A percentile compares a stretch with the other conserved stretches of the same genome.
These are phyloP conservation scores for Neltuma alba DNA, from an alignment of 306 rosid genomes.

Conservation along the genomic window DNA sequence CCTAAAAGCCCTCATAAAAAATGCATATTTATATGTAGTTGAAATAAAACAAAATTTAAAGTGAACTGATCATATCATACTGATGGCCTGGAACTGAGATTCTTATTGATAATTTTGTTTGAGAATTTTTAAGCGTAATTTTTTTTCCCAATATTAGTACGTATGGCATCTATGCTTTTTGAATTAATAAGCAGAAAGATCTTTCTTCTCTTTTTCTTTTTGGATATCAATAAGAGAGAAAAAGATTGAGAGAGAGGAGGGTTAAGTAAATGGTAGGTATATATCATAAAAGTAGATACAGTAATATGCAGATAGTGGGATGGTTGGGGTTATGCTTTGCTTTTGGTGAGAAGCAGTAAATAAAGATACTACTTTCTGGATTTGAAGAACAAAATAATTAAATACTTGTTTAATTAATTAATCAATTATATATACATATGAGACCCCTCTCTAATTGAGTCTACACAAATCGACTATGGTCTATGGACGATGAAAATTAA, in stretches of 20 bases:
- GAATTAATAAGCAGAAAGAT: constrained; percentile 7
- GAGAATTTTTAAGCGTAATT: not conserved
- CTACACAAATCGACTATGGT: not conserved
- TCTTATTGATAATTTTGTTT: not conserved
- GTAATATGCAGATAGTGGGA: constrained; percentile 20
- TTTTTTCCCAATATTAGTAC: not conserved
- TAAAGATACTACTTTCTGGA: not conserved
- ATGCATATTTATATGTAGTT: not conserved
- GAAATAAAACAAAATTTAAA: constrained; percentile 18
- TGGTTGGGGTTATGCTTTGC: constrained; percentile 19
- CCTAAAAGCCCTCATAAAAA: not conserved
- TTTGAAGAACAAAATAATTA: not conserved
- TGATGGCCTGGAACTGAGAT: not conserved
- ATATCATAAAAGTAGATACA: constrained; percentile 27
- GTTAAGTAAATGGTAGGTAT: constrained; percentile 1
- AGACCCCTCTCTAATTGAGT: not conserved
- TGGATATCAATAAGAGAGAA: not conserved
- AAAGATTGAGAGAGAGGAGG: not conserved
- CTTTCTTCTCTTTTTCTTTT: constrained; percentile 8
- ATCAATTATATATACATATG: not conserved
- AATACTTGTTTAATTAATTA: not conserved
- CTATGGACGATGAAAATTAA: not conserved
- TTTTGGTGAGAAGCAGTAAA: constrained; percentile 6
- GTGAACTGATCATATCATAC: not conserved
- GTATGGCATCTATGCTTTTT: constrained; percentile 25